These are phyloP conservation scores for Fusarium sp. DNA, from an alignment of 2,329 filamentous ascomycete genomes.

Conservation along the genomic window DNA sequence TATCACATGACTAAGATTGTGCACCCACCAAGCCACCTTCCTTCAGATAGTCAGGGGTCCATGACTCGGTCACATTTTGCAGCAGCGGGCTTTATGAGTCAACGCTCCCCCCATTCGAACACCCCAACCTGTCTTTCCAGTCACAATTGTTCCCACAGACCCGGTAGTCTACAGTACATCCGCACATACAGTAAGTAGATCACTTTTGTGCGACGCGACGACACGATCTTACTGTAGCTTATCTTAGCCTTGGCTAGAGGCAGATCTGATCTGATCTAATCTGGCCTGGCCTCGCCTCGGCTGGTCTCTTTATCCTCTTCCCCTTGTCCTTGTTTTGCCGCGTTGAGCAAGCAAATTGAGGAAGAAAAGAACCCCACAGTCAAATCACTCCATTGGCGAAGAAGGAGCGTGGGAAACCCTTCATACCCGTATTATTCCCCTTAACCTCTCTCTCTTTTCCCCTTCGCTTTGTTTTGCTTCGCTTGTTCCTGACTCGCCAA, in stretches of 20 bases:
- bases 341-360: background rate
- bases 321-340: background rate
- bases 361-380: slow-evolving; percentile 7
- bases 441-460: slow-evolving; percentile 2
- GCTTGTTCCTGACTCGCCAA: slow-evolving; percentile 11
- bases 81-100: slow-evolving; percentile 44
- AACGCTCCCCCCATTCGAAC: slow-evolving; percentile 40
- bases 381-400: background rate
- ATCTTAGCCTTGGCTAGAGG: background rate
- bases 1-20: slow-evolving; percentile 5
- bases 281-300: background rate
- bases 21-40: background rate
- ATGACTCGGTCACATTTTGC: slow-evolving; percentile 42
- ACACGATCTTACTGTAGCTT: slow-evolving; percentile 23
- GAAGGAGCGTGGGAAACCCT: background rate
- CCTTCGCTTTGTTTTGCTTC: slow-evolving; percentile 5
- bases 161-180: slow-evolving; percentile 13
- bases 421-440: slow-evolving; percentile 32
- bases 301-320: slow-evolving; percentile 5
- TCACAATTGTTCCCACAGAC: slow-evolving; percentile 37
- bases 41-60: slow-evolving; percentile 3
- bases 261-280: background rate
- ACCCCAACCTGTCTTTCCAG: slow-evolving; percentile 37
- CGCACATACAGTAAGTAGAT: slow-evolving; percentile 18
- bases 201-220: slow-evolving; percentile 19